Conservation (phyloP, 768 basidiomycete genomes). For the Trametes villosa region DNA sequence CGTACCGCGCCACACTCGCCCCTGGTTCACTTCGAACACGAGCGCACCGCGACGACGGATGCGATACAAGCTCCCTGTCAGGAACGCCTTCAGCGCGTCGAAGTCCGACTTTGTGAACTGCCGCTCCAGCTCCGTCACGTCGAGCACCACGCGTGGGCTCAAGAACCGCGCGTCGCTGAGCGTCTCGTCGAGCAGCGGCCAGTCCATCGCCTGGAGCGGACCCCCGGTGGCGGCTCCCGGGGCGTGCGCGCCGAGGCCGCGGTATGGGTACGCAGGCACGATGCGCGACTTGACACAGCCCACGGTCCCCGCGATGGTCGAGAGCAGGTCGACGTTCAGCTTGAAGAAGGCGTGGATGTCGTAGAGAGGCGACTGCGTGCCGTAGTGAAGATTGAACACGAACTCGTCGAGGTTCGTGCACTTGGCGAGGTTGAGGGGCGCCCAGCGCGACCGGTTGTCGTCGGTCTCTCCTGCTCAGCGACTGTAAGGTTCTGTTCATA, state of each 20-base stretch:
- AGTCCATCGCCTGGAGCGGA: not conserved
- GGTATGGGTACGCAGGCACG: not conserved
- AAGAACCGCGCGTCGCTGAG: not conserved
- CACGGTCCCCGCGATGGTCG: not conserved
- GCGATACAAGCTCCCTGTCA: not conserved
- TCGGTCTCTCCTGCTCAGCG: not conserved
- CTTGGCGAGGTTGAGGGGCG: not conserved
- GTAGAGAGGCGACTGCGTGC: not conserved
- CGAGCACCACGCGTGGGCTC: not conserved
- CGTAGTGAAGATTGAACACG: not conserved
- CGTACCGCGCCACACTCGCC: too few relatives aligned
- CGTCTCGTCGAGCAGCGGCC: not conserved
- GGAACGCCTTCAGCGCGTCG: not conserved
- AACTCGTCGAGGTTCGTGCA: constrained; percentile 2
- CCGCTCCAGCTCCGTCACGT: not conserved
- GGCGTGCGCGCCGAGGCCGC: not conserved
- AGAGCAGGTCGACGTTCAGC: not conserved
- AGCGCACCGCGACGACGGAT: not conserved
- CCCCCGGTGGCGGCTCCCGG: not conserved
- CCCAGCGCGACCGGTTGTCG: not conserved
- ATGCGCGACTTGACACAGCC: not conserved
- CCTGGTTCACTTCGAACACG: not conserved
- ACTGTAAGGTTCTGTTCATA: too few relatives aligned
- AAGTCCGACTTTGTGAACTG: not conserved
- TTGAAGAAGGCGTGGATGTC: not conserved